Percentiles rank a stretch among this genome's conserved stretches.
Evolutionary conservation across 345 rosid genomes (phyloP).

Genomic region (Durio zibethinus): DNA sequence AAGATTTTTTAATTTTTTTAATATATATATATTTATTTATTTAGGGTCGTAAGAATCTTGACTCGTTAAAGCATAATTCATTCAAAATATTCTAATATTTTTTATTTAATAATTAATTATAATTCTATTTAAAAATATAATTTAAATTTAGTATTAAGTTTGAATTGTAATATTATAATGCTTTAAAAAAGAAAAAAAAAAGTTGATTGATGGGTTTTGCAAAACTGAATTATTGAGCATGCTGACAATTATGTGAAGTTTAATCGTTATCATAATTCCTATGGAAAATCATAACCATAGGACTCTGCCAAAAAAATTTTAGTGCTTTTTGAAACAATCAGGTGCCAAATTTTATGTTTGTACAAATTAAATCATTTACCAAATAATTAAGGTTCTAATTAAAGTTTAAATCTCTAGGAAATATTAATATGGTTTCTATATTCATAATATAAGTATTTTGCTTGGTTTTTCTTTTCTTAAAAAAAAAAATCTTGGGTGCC

Average conservation of each 20-base stretch:
- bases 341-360: not conserved
- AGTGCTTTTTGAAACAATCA: not conserved
- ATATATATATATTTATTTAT: not conserved
- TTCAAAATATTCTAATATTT: too few relatives aligned
- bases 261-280: not conserved
- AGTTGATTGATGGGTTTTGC: not conserved
- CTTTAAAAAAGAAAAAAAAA: not conserved
- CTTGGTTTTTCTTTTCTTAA: not conserved
- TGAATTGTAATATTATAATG: not conserved
- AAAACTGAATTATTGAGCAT: slow-evolving; percentile 1
- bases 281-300: not conserved
- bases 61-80: not conserved
- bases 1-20: too few relatives aligned
- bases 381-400: too few relatives aligned
- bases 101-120: too few relatives aligned
- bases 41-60: not conserved
- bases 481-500: not conserved
- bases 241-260: not conserved
- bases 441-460: too few relatives aligned
- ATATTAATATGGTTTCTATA: too few relatives aligned
- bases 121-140: too few relatives aligned
- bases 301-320: not conserved
- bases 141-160: too few relatives aligned
- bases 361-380: too few relatives aligned
- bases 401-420: too few relatives aligned